A percentile compares a stretch with the other conserved stretches of the same genome.
These are phyloP conservation scores for Hordeum pubiflorum DNA, from an alignment of 202 grass and related monocot genomes.

Conservation along the genomic window DNA sequence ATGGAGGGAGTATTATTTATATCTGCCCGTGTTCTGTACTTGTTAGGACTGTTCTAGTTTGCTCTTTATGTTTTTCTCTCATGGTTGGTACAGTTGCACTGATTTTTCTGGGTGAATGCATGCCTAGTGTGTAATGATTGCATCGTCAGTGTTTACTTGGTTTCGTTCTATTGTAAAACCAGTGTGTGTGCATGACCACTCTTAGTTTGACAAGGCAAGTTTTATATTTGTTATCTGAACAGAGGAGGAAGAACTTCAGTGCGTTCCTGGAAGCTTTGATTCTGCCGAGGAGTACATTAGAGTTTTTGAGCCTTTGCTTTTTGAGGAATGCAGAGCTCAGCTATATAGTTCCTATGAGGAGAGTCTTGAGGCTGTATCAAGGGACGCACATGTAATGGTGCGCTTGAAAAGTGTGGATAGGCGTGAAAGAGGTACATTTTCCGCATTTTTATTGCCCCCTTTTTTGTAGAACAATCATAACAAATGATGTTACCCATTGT, in stretches of 20 bases:
- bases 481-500: not conserved
- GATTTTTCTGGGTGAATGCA: not conserved
- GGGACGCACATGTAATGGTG: slow-evolving; percentile 81
- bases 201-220: not conserved
- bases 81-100: not conserved
- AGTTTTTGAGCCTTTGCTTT: slow-evolving; percentile 97
- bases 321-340: slow-evolving; percentile 98
- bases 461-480: slow-evolving; percentile 4
- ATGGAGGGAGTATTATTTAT: not conserved
- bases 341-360: slow-evolving; percentile 93
- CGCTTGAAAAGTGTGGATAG: slow-evolving; percentile 74
- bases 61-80: not conserved
- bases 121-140: not conserved
- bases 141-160: not conserved
- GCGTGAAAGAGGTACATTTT: slow-evolving; percentile 78
- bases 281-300: slow-evolving; percentile 82
- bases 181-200: not conserved
- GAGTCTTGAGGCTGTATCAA: slow-evolving; percentile 65
- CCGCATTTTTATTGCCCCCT: not conserved
- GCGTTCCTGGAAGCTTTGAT: slow-evolving; percentile 89
- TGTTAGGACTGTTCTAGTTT: slow-evolving; percentile 6
- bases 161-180: not conserved
- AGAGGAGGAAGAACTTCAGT: slow-evolving; percentile 90
- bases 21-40: not conserved
- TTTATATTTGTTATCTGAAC: slow-evolving; percentile 31